Evolutionary conservation across 2,329 filamentous ascomycete species (phyloP).

Genomic region (Bimuria novae-zelandiae): DNA sequence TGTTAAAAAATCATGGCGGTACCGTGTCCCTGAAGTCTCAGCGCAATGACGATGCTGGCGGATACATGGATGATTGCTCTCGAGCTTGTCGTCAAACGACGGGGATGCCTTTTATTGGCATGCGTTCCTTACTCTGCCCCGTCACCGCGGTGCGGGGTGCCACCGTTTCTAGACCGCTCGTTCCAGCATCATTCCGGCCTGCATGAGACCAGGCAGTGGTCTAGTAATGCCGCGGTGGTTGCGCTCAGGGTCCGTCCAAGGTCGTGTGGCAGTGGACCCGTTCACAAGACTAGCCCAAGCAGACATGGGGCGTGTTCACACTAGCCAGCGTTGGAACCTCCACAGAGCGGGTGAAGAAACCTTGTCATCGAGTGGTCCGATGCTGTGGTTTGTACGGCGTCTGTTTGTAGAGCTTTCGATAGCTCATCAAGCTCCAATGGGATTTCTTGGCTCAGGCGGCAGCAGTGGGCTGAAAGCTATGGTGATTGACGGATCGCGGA

Average conservation of each 20-base stretch:
- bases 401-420: too few relatives aligned
- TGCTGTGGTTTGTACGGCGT: too few relatives aligned
- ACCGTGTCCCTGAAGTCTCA: not conserved
- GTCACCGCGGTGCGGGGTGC: not conserved
- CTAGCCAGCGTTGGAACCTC: too few relatives aligned
- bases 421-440: too few relatives aligned
- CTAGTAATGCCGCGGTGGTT: not conserved
- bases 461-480: too few relatives aligned
- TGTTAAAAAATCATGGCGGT: not conserved
- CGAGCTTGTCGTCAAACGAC: conserved; percentile 22
- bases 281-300: too few relatives aligned
- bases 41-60: conserved; percentile 4
- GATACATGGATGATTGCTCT: conserved; percentile 9
- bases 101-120: conserved; percentile 19
- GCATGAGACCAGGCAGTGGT: not conserved
- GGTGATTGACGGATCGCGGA: too few relatives aligned
- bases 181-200: not conserved
- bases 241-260: not conserved
- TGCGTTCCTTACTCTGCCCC: not conserved
- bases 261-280: not conserved
- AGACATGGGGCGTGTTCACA: too few relatives aligned
- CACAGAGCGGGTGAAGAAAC: too few relatives aligned
- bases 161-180: not conserved
- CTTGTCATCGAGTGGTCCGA: too few relatives aligned
- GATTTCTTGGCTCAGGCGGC: too few relatives aligned